Conservation (phyloP, 306 rosid genomes). For the Cicer yamashitae region DNA sequence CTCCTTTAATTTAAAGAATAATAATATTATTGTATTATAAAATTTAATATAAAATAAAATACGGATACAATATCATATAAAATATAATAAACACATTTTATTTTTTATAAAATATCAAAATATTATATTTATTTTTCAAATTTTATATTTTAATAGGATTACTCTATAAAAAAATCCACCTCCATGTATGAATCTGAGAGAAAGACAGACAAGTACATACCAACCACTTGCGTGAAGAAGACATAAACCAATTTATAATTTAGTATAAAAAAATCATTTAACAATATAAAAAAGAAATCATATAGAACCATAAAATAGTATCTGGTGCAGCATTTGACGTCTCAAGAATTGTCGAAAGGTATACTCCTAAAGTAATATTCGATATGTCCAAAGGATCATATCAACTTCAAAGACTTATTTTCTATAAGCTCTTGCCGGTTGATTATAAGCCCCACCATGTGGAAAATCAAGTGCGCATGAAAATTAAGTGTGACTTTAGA, state of each 20-base stretch:
- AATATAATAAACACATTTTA: too few species aligned
- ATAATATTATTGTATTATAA: too few species aligned
- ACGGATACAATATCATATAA: too few species aligned
- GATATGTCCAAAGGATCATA: not conserved
- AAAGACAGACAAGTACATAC: not conserved
- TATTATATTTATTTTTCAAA: too few species aligned
- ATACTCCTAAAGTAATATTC: not conserved
- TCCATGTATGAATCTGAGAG: not conserved
- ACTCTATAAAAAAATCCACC: not conserved
- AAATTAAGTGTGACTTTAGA: not conserved
- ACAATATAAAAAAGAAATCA: too few species aligned
- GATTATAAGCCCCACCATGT: not conserved
- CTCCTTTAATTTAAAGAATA: not conserved
- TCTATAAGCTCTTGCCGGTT: not conserved
- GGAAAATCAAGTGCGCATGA: not conserved
- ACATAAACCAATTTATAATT: not conserved
- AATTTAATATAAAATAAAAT: too few species aligned
- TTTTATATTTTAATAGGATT: too few species aligned
- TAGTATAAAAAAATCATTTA: not conserved
- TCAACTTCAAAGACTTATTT: not conserved
- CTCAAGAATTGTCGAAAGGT: not conserved
- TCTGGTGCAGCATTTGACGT: not conserved
- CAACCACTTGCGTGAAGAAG: slow-evolving; percentile 11
- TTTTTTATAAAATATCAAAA: too few species aligned
- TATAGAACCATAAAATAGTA: not conserved